Evolutionary conservation across 768 basidiomycete genomes (phyloP), one percentile per base, ranked within the genome.

Genomic region (Mrakia frigida): DNA sequence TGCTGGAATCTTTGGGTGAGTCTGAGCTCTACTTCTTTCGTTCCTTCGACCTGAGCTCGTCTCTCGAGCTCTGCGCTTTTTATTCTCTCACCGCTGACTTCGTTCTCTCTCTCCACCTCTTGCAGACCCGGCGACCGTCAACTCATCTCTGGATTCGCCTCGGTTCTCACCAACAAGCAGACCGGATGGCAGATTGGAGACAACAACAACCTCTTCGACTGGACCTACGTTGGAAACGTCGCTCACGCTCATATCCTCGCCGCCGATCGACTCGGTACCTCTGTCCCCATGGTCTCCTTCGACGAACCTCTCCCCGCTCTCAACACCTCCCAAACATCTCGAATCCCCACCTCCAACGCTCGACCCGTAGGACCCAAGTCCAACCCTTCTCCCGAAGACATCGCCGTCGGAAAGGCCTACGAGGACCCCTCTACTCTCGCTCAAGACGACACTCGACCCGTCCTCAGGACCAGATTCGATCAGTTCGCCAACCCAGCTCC

Each of bases 161-260:
- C 90, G 76, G 94, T 90, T 5, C 91, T 92, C 83, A 87, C 91
- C 80, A 87, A 89, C 61, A 88, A 89, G 25, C 91, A 97, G 83
- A 94, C 93, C 0, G 90, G 92, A 79, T 92, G 93, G 86, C 95
- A 98, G 83, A 89, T 99, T 79, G 97, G 97, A 52, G 87, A 91
- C 84, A 97, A 98, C 84, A 89, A 87, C 79, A 98, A 98, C 82
- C 84, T 98, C 5, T 94, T 92, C 81, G 97, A 98, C 84, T 94
- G 91, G 89, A 97, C 95, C 7, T 98, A 98, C 81, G 93, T 98
- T 80, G 93, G 90, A 73, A 99, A 99, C 82, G 90, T 96, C 78
- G 96, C 94, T 1, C 88, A 91, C 80, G 95, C 94, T 5, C 97
- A 99, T 82, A 85, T 99, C 21, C 88, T 98, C 71, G 97, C 97